Evolutionary conservation across 2,329 filamentous ascomycete species (phyloP).

Genomic region (Fusarium torreyae): DNA sequence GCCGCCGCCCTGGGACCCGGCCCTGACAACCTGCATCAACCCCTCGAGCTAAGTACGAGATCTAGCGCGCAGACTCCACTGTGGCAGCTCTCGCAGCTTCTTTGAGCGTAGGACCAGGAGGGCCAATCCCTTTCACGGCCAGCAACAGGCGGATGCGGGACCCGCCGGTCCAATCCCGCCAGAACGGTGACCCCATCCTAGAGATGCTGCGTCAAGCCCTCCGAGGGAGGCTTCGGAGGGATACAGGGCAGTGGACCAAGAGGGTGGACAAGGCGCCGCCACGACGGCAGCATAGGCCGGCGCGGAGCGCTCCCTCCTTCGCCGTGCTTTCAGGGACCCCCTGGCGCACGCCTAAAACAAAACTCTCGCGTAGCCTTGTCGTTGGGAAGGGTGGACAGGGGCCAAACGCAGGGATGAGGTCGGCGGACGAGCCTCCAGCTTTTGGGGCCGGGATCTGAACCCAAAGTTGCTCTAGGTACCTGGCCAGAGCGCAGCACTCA

Average conservation of each 20-base stretch:
- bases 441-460: conserved; percentile 38
- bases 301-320: conserved; percentile 41
- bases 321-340: conserved; percentile 29
- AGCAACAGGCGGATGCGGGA: conserved; percentile 35
- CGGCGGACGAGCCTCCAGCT: conserved; percentile 38
- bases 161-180: conserved; percentile 35
- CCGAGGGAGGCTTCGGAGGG: conserved; percentile 45
- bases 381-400: conserved; percentile 42
- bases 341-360: conserved; percentile 43
- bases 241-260: conserved; percentile 40
- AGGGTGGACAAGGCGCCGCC: conserved; percentile 49
- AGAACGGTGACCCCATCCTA: conserved; percentile 41
- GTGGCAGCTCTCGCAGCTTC: conserved; percentile 40
- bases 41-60: conserved; percentile 46
- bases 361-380: conserved; percentile 50
- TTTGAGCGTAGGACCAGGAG: conserved; percentile 32
- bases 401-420: conserved; percentile 42
- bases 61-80: conserved; percentile 37
- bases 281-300: conserved; percentile 50
- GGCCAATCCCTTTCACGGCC: conserved; percentile 36
- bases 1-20: conserved; percentile 45
- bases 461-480: conserved; percentile 49
- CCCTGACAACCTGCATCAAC: conserved; percentile 46
- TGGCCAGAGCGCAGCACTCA: conserved; percentile 34
- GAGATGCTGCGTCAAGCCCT: conserved; percentile 27